Evolutionary conservation across 768 basidiomycete genomes (phyloP).

Genomic region (Gyrodon lividus): DNA sequence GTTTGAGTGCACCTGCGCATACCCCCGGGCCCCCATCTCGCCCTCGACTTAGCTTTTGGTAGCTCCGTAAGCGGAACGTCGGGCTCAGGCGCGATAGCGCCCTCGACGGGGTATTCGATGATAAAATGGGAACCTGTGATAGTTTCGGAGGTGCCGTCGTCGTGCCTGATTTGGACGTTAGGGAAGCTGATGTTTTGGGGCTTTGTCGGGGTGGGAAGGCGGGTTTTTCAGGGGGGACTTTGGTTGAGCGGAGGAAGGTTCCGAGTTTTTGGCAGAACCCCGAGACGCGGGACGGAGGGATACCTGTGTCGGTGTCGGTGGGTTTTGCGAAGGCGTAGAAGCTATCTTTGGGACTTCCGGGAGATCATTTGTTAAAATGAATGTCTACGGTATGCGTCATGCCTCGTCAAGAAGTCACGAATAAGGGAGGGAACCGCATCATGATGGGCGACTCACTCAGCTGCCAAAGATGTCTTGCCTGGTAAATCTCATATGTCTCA

Average conservation of each 20-base stretch:
- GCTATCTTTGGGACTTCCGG: neutral
- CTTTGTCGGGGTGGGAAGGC: neutral
- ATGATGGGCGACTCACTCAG: too few species aligned
- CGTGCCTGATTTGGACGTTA: neutral
- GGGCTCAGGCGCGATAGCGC: neutral
- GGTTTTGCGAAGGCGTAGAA: conserved; percentile 5
- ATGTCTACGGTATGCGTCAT: too few species aligned
- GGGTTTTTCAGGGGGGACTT: neutral
- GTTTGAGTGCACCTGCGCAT: neutral
- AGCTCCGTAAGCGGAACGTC: neutral
- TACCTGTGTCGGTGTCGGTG: neutral
- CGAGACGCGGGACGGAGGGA: neutral
- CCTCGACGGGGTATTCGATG: neutral
- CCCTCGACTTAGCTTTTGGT: neutral
- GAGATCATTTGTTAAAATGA: too few species aligned
- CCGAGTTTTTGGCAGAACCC: conserved; percentile 13
- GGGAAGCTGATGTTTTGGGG: conserved; percentile 10
- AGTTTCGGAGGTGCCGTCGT: neutral
- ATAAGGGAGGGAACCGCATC: too few species aligned
- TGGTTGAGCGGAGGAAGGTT: conserved; percentile 3
- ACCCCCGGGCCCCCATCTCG: too few species aligned
- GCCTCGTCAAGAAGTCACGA: too few species aligned
- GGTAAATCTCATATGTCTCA: too few species aligned
- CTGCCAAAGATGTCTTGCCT: too few species aligned
- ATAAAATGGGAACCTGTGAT: conserved; percentile 12